phyloP scores from a whole-genome alignment of 208 protist species.

The Acanthamoeba triangularis region DNA sequence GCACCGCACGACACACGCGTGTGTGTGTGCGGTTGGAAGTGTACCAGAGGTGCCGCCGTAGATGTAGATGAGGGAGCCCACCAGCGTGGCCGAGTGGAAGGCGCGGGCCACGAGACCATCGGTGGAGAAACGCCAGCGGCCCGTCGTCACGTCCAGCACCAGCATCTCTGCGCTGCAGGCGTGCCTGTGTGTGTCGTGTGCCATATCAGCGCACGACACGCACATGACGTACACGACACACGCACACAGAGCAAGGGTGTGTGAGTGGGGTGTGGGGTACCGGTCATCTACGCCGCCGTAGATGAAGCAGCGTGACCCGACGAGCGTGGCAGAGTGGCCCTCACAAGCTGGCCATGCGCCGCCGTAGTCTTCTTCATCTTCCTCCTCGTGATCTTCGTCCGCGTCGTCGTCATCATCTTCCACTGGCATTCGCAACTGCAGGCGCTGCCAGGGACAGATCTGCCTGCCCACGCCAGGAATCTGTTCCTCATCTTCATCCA shows the following conservation, averaged over 20 bases:
- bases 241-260: background rate
- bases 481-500: too few species aligned
- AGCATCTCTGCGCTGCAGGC: background rate
- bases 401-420: background rate
- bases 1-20: background rate
- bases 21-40: background rate
- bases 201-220: background rate
- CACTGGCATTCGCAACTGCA: background rate
- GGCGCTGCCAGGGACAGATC: too few species aligned
- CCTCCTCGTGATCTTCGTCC: background rate
- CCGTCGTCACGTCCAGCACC: background rate
- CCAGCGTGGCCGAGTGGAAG: constrained; percentile 19
- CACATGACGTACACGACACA: background rate
- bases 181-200: background rate
- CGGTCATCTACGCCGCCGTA: constrained; percentile 3
- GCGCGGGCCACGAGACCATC: background rate
- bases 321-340: constrained; percentile 13
- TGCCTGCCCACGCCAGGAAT: too few species aligned
- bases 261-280: background rate
- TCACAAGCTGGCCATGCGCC: background rate
- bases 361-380: background rate
- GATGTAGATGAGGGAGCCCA: constrained; percentile 11
- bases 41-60: background rate
- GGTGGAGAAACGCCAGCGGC: background rate
- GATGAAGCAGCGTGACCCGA: constrained; percentile 23